phyloP scores from a whole-genome alignment of 169 alveolate genomes.

The Babesia gibsoni region DNA sequence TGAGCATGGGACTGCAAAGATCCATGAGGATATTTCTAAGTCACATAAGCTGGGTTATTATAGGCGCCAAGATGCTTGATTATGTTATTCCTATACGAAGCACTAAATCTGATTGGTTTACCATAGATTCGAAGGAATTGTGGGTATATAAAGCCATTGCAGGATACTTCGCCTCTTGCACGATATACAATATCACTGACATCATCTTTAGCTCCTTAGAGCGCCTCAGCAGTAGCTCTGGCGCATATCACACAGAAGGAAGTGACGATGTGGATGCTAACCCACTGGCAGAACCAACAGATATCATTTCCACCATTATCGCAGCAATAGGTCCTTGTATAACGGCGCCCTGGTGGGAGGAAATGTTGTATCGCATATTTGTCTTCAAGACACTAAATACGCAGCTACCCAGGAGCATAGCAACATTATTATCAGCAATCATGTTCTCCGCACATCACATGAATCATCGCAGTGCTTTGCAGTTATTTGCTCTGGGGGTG shows the following conservation, averaged over 20 bases:
- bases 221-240: not conserved
- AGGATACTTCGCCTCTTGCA: conserved; percentile 44
- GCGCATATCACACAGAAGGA: not conserved
- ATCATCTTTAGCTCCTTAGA: not conserved
- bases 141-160: conserved; percentile 50
- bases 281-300: conserved; percentile 36
- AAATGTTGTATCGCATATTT: conserved; percentile 64
- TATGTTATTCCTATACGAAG: conserved; percentile 17
- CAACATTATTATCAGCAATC: conserved; percentile 43
- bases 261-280: conserved; percentile 7
- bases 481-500: conserved; percentile 53
- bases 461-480: conserved; percentile 44
- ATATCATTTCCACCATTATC: conserved; percentile 33
- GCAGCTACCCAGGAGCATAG: conserved; percentile 19
- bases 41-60: conserved; percentile 46
- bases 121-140: conserved; percentile 8
- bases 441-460: conserved; percentile 66
- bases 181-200: conserved; percentile 38
- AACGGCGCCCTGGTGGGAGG: conserved; percentile 77
- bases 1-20: conserved; percentile 30
- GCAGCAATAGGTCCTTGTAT: conserved; percentile 69
- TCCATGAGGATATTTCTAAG: conserved; percentile 30
- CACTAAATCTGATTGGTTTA: conserved; percentile 16
- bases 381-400: conserved; percentile 29
- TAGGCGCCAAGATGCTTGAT: conserved; percentile 35